Conservation (phyloP, 1,284 basidiomycete species). For the Ustilago sp. region DNA sequence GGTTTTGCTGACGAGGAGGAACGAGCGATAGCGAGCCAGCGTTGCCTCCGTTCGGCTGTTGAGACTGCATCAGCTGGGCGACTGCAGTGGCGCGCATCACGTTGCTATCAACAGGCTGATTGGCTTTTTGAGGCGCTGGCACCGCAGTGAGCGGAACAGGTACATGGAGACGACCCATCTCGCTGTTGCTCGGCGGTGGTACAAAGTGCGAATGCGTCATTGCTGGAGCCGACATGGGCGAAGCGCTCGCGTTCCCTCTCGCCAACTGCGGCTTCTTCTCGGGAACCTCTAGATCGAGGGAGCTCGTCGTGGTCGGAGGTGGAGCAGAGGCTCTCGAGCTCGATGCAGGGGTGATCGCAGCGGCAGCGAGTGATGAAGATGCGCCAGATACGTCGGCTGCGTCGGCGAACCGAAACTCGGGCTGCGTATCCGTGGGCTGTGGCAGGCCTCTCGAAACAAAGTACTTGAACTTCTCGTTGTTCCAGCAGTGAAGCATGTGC, state of each 20-base stretch:
- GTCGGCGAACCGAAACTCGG: slow-evolving; percentile 35
- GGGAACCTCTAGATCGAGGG: neutral
- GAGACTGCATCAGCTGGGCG: neutral
- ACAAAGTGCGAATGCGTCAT: slow-evolving; percentile 10
- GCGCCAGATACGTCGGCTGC: neutral
- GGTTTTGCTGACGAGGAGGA: neutral
- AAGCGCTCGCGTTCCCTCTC: neutral
- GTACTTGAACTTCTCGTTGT: slow-evolving; percentile 31
- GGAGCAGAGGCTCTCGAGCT: slow-evolving; percentile 6
- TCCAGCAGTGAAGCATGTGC: slow-evolving; percentile 45
- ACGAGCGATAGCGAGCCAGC: neutral
- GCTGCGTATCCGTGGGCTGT: slow-evolving; percentile 31
- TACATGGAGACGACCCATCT: neutral
- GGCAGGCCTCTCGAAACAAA: slow-evolving; percentile 18
- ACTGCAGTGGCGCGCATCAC: neutral
- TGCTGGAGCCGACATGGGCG: slow-evolving; percentile 4
- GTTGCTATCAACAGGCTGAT: neutral
- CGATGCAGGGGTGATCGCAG: neutral
- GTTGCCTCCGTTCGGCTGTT: neutral
- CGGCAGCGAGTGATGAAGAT: neutral
- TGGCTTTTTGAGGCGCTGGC: neutral
- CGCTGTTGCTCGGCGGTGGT: slow-evolving; percentile 1
- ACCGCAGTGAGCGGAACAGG: neutral
- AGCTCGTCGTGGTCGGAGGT: neutral
- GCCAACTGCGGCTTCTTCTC: slow-evolving; percentile 1